Evolutionary conservation across 495 filamentous ascomycete genomes (phyloP).

Genomic region (Margaritispora aquatica): DNA sequence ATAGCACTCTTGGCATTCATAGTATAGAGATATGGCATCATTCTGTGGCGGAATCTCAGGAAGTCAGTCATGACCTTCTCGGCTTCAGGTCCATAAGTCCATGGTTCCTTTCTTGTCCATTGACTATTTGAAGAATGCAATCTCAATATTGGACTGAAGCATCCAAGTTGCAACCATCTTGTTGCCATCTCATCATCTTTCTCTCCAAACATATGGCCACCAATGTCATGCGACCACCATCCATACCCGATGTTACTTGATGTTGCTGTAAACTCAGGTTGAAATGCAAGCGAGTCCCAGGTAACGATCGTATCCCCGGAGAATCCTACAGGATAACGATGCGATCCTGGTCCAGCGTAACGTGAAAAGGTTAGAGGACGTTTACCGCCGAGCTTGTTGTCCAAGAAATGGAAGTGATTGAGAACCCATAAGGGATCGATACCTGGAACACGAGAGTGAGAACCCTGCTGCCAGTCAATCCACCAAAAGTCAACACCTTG

Average conservation of each 20-base stretch:
- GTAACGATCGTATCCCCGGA: constrained; percentile 51
- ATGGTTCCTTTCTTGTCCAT: constrained; percentile 53
- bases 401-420: constrained; percentile 55
- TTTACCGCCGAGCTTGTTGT: constrained; percentile 31
- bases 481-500: constrained; percentile 53
- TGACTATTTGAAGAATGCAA: constrained; percentile 46
- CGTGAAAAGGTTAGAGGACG: constrained; percentile 40
- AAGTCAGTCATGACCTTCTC: constrained; percentile 36
- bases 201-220: constrained; percentile 45
- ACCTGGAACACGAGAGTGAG: constrained; percentile 40
- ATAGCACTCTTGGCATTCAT: too few relatives aligned
- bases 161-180: constrained; percentile 53
- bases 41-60: constrained; percentile 42
- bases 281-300: constrained; percentile 51
- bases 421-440: constrained; percentile 58
- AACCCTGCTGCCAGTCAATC: constrained; percentile 60
- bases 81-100: constrained; percentile 39
- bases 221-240: constrained; percentile 62
- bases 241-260: constrained; percentile 59
- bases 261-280: constrained; percentile 57
- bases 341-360: constrained; percentile 51
- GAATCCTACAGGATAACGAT: constrained; percentile 56
- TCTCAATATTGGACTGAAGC: constrained; percentile 51
- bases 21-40: constrained; percentile 53
- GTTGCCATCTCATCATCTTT: constrained; percentile 47